phyloP scores from a whole-genome alignment of 2,329 filamentous ascomycete species.

The Diaporthe aspalathi region DNA sequence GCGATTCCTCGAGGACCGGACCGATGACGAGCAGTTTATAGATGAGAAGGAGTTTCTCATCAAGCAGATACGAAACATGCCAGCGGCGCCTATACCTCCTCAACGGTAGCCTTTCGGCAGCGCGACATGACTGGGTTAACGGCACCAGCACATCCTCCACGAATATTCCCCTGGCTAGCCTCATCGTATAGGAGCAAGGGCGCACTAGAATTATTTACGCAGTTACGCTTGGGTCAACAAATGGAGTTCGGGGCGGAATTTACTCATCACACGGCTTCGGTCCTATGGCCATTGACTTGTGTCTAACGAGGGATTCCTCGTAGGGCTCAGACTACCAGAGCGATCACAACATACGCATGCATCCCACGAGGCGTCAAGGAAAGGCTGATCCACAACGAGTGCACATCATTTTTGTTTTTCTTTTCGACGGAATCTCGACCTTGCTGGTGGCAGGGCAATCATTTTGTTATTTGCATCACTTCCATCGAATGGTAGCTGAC shows the following conservation, averaged over 20 bases:
- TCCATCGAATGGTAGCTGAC: constrained; percentile 28
- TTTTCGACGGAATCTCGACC: constrained; percentile 5
- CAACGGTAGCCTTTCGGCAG: constrained; percentile 52
- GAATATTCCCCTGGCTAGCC: neutral
- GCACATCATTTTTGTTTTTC: constrained; percentile 24
- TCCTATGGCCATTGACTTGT: constrained; percentile 20
- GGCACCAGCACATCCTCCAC: constrained; percentile 26
- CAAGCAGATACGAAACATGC: constrained; percentile 86
- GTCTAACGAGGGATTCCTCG: constrained; percentile 32
- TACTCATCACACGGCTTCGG: constrained; percentile 1
- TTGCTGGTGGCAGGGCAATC: constrained; percentile 8
- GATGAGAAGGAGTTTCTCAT: constrained; percentile 98
- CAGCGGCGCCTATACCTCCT: constrained; percentile 65
- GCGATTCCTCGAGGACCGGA: constrained; percentile 92
- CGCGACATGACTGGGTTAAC: constrained; percentile 21
- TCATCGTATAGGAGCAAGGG: constrained; percentile 13
- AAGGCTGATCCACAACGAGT: constrained; percentile 23
- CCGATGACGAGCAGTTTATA: constrained; percentile 97
- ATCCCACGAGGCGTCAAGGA: constrained; percentile 38
- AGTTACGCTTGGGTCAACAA: constrained; percentile 2
- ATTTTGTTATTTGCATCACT: constrained; percentile 23
- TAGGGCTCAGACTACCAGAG: constrained; percentile 34
- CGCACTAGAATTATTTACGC: constrained; percentile 7
- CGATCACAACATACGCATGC: constrained; percentile 38
- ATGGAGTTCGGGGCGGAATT: constrained; percentile 34